Percentiles rank a stretch among this genome's conserved stretches.
phyloP scores from a whole-genome alignment of 176 grass and related monocot genomes.

The Carex cristatella region DNA sequence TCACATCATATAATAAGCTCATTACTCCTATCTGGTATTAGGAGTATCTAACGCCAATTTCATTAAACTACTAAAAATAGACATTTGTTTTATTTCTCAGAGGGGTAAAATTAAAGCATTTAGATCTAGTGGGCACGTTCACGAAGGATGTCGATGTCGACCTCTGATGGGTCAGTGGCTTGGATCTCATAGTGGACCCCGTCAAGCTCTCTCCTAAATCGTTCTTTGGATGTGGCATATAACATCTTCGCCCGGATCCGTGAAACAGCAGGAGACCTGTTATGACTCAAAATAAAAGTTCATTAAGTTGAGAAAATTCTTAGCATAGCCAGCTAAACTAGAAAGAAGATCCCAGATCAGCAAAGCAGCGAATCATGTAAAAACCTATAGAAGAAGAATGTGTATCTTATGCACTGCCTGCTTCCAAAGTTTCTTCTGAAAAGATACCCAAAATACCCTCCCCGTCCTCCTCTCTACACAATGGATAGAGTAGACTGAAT shows the following conservation, averaged over 20 bases:
- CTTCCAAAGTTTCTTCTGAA: neutral
- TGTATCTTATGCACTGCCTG: neutral
- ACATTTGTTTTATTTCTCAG: neutral
- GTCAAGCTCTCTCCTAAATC: slow-evolving; percentile 82
- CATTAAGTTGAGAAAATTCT: neutral
- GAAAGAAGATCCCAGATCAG: neutral
- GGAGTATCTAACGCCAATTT: neutral
- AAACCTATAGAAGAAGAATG: neutral
- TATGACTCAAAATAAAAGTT: neutral
- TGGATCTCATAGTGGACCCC: slow-evolving; percentile 99
- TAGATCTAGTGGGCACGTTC: slow-evolving; percentile 68
- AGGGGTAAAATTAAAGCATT: neutral
- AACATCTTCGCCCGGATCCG: slow-evolving; percentile 98
- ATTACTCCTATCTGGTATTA: neutral
- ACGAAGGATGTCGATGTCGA: slow-evolving; percentile 63
- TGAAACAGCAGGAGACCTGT: slow-evolving; percentile 76
- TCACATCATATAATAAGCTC: neutral
- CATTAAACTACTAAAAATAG: neutral
- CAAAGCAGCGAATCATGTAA: neutral
- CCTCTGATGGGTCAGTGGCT: slow-evolving; percentile 76
- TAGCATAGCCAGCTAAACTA: neutral
- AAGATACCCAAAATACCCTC: neutral
- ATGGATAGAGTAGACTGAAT: neutral
- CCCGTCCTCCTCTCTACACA: neutral
- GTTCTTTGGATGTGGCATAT: slow-evolving; percentile 82